Evolutionary conservation across 1,284 basidiomycete species (phyloP).

Genomic region (Omphalotus olearius): DNA sequence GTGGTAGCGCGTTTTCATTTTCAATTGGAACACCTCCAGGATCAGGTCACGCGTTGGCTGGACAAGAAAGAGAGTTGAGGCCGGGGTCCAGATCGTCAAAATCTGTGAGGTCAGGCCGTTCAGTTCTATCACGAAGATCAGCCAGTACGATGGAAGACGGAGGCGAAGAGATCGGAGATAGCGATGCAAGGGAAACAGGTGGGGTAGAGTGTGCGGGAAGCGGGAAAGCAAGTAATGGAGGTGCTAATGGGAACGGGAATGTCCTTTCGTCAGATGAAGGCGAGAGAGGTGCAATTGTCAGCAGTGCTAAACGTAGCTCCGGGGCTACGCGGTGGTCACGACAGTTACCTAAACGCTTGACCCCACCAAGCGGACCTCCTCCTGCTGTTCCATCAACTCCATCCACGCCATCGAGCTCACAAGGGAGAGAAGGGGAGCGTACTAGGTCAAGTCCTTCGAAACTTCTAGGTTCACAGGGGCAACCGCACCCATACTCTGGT

Average conservation of each 20-base stretch:
- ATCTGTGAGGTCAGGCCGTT: constrained; percentile 12
- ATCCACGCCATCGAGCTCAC: constrained; percentile 17
- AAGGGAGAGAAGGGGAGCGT: constrained; percentile 2
- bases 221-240: constrained; percentile 2
- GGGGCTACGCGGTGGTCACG: constrained; percentile 53
- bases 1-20: constrained; percentile 10
- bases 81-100: constrained; percentile 13
- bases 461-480: background rate
- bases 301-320: constrained; percentile 13
- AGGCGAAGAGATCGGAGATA: constrained; percentile 4
- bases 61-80: constrained; percentile 5
- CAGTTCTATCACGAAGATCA: constrained; percentile 8
- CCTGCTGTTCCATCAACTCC: constrained; percentile 39
- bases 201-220: background rate
- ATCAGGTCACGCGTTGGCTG: background rate
- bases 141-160: constrained; percentile 3
- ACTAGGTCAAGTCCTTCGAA: background rate
- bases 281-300: background rate
- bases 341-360: constrained; percentile 49
- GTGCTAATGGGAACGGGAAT: background rate
- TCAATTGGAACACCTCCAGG: constrained; percentile 14
- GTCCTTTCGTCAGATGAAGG: background rate
- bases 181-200: background rate
- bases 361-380: constrained; percentile 56
- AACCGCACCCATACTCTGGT: constrained; percentile 30